Percentiles rank a stretch among this genome's conserved stretches.
phyloP scores from a whole-genome alignment of 495 filamentous ascomycete genomes.

The Hyaloscypha finlandica region DNA sequence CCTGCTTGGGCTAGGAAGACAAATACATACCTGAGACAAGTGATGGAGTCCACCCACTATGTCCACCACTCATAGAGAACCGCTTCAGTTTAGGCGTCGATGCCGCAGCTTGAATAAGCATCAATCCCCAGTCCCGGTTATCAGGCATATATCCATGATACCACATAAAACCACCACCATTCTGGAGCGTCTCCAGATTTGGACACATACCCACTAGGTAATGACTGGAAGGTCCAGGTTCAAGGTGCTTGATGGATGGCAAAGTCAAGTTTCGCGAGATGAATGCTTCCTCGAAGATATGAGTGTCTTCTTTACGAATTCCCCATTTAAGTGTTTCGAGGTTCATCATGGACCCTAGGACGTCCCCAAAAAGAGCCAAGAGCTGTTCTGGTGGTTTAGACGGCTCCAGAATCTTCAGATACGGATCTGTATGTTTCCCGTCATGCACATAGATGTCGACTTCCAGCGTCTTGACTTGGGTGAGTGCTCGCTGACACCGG shows the following conservation, averaged over 20 bases:
- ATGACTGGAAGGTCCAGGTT: conserved; percentile 9
- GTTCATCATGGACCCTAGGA: conserved; percentile 9
- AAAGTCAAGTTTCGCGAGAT: conserved; percentile 13
- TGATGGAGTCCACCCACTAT: conserved; percentile 10
- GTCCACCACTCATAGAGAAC: not conserved
- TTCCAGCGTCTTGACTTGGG: conserved; percentile 6
- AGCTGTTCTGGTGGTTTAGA: conserved; percentile 12
- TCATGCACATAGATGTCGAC: conserved; percentile 5
- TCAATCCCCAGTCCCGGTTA: conserved; percentile 10
- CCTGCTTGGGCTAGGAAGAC: not conserved
- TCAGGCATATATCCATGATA: conserved; percentile 14
- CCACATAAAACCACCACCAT: conserved; percentile 7
- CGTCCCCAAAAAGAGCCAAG: conserved; percentile 11
- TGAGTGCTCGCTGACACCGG: conserved; percentile 9
- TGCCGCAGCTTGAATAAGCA: conserved; percentile 10
- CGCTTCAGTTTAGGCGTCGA: conserved; percentile 3
- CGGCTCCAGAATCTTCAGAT: conserved; percentile 6
- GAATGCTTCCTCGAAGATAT: conserved; percentile 10
- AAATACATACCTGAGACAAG: conserved; percentile 5
- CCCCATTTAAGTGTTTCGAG: conserved; percentile 14
- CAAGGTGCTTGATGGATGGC: conserved; percentile 8
- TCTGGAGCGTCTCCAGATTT: conserved; percentile 5
- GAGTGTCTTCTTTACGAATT: conserved; percentile 13
- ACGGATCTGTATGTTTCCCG: not conserved
- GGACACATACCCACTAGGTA: conserved; percentile 14